Percentiles rank a stretch among this genome's conserved stretches.
These are phyloP conservation scores for Mucor saturninus DNA, from an alignment of 371 early-diverging fungal genomes.

Conservation along the genomic window DNA sequence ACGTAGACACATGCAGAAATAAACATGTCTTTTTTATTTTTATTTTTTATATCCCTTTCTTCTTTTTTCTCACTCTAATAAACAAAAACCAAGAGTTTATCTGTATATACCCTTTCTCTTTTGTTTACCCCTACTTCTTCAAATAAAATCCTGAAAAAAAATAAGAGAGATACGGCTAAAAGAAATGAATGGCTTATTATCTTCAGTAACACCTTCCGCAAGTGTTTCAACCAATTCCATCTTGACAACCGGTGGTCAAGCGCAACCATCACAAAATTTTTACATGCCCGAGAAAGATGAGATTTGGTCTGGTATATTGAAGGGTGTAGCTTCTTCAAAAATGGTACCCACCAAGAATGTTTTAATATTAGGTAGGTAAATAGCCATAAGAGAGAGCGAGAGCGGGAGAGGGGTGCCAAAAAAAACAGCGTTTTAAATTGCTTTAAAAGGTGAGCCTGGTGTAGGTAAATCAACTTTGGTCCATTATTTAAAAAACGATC, in stretches of 20 bases:
- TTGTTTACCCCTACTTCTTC: not conserved
- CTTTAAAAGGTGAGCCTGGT: constrained; percentile 61
- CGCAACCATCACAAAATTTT: constrained; percentile 9
- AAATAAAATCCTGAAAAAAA: not conserved
- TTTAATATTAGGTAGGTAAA: constrained; percentile 65
- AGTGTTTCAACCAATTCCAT: constrained; percentile 37
- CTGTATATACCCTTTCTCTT: not conserved
- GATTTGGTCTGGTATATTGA: constrained; percentile 81
- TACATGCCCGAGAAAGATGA: constrained; percentile 55
- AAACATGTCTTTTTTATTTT: not conserved
- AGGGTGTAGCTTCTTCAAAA: constrained; percentile 73
- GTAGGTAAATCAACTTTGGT: constrained; percentile 73
- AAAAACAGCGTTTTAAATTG: constrained; percentile 4
- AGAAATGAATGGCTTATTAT: constrained; percentile 20
- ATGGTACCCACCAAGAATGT: constrained; percentile 73
- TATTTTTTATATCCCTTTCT: constrained; percentile 5
- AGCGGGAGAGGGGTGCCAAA: not conserved
- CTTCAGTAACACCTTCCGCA: constrained; percentile 34
- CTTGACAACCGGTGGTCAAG: constrained; percentile 12
- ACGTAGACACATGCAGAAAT: too few relatives aligned
- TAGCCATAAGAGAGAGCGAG: too few relatives aligned
- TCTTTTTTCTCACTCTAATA: not conserved
- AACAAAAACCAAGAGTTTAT: not conserved
- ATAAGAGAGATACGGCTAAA: not conserved
- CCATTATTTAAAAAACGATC: constrained; percentile 63